phyloP scores from a whole-genome alignment of 352 stramenopile species.

The Globisporangium uncinulatum region DNA sequence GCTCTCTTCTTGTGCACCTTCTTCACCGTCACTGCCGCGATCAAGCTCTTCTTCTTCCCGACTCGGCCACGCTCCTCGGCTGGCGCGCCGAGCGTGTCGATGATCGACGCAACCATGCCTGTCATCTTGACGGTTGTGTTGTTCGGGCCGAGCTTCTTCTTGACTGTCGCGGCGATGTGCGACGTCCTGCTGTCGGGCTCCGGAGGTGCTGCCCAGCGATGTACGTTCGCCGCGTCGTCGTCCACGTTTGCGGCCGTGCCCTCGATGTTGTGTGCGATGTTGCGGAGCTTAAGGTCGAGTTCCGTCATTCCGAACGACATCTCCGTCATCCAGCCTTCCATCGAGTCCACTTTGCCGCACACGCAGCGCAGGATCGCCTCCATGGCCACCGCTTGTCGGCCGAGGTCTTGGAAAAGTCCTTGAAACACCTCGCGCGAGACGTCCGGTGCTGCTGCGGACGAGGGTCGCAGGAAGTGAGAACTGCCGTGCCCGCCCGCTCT shows the following conservation, averaged over 20 bases:
- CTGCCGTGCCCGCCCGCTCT: neutral
- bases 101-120: slow-evolving; percentile 53
- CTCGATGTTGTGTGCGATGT: slow-evolving; percentile 81
- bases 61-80: slow-evolving; percentile 4
- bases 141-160: slow-evolving; percentile 46
- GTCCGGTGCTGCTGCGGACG: neutral
- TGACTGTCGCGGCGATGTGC: slow-evolving; percentile 19
- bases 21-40: slow-evolving; percentile 2
- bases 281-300: slow-evolving; percentile 65
- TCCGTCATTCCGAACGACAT: slow-evolving; percentile 74
- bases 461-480: neutral
- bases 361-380: slow-evolving; percentile 62
- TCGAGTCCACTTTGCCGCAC: slow-evolving; percentile 68
- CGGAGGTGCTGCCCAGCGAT: slow-evolving; percentile 41
- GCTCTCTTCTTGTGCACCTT: slow-evolving; percentile 20
- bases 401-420: slow-evolving; percentile 60
- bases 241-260: slow-evolving; percentile 66
- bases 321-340: slow-evolving; percentile 69
- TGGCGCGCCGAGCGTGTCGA: slow-evolving; percentile 33
- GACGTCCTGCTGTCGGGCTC: slow-evolving; percentile 10
- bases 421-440: slow-evolving; percentile 61
- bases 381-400: slow-evolving; percentile 71
- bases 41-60: slow-evolving; percentile 1
- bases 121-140: slow-evolving; percentile 55
- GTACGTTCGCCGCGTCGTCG: slow-evolving; percentile 23